Evolutionary conservation across 1,284 basidiomycete species (phyloP).

Genomic region (Leucoagaricus sp.): DNA sequence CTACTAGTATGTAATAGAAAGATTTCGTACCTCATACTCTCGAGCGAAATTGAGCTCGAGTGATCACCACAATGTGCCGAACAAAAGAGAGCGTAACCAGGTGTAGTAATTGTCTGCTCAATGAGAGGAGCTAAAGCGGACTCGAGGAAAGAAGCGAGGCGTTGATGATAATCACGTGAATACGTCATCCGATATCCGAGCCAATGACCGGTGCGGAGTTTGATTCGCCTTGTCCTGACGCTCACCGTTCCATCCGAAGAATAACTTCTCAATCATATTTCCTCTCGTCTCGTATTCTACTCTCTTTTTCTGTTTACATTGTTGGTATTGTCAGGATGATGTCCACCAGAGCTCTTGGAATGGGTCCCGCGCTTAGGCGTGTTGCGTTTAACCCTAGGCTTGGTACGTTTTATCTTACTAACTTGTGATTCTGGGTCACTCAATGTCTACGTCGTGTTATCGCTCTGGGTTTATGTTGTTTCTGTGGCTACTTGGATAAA

Average conservation of each 20-base stretch:
- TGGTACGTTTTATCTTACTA: no score
- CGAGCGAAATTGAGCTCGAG: not conserved
- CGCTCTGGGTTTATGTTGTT: conserved; percentile 1
- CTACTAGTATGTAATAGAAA: not conserved
- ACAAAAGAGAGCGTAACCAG: no score
- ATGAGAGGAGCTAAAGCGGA: not conserved
- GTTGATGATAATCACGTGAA: conserved; percentile 16
- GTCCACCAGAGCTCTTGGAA: conserved; percentile 40
- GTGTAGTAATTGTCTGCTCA: not conserved
- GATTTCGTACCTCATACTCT: conserved; percentile 2
- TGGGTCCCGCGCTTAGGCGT: conserved; percentile 55
- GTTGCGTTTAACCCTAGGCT: conserved; percentile 48
- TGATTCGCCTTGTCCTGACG: conserved; percentile 17
- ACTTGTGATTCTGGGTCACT: not conserved
- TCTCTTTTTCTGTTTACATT: not conserved
- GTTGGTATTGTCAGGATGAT: conserved; percentile 25
- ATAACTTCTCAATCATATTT: not conserved
- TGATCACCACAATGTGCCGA: not conserved
- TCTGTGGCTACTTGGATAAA: not conserved
- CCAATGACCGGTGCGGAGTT: conserved; percentile 20
- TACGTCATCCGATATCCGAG: conserved; percentile 3
- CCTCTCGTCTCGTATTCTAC: no score
- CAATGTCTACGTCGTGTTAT: not conserved
- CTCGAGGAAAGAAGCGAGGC: not conserved
- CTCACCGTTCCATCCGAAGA: conserved; percentile 15